Evolutionary conservation across 352 stramenopile species (phyloP).

Genomic region (Phytophthora pini): DNA sequence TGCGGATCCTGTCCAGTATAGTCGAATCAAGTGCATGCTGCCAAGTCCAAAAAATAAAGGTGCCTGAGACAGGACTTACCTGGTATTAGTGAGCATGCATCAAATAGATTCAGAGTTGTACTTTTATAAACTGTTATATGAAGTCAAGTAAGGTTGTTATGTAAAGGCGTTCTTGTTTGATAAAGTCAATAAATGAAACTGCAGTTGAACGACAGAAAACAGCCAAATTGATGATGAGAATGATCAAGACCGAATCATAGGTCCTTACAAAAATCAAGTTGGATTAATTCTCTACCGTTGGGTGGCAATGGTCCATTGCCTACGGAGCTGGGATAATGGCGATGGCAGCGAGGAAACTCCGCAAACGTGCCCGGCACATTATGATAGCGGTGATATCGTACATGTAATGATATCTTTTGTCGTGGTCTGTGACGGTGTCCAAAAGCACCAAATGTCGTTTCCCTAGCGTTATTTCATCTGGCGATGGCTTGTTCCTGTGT

Average conservation of each 20-base stretch:
- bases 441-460: constrained; percentile 15
- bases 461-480: constrained; percentile 1
- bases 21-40: constrained; percentile 18
- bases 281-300: neutral
- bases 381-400: constrained; percentile 11
- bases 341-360: constrained; percentile 3
- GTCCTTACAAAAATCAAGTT: constrained; percentile 20
- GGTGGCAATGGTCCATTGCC: neutral
- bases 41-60: constrained; percentile 1
- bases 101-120: neutral
- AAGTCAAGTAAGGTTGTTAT: no score
- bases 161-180: neutral
- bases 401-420: neutral
- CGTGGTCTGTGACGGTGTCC: constrained; percentile 12
- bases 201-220: no score
- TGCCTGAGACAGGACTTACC: constrained; percentile 11
- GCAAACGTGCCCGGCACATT: constrained; percentile 1
- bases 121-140: no score
- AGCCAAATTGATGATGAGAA: neutral
- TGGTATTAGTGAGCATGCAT: neutral
- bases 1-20: constrained; percentile 24
- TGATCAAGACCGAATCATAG: constrained; percentile 3
- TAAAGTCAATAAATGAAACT: neutral
- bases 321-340: neutral
- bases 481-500: no score